Evolutionary conservation across 352 stramenopile genomes (phyloP).

Genomic region (Phytophthora sojae): DNA sequence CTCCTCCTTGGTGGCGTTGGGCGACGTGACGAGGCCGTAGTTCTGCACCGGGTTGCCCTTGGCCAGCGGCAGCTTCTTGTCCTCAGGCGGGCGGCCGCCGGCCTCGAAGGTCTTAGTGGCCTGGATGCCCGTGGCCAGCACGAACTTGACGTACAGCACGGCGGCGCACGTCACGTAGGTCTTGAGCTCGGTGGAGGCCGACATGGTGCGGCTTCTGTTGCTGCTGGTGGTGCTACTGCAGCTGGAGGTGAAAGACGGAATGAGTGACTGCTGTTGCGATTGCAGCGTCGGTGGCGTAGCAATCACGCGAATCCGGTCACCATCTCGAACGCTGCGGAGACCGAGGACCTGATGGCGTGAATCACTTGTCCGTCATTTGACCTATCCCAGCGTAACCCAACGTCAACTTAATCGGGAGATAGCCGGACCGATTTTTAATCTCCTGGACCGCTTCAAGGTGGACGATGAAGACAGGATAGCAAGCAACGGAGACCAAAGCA

Average conservation of each 20-base stretch:
- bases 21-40: slow-evolving; percentile 44
- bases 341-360: slow-evolving; percentile 36
- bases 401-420: slow-evolving; percentile 29
- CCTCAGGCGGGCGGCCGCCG: slow-evolving; percentile 57
- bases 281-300: not conserved
- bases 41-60: slow-evolving; percentile 49
- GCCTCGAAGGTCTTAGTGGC: slow-evolving; percentile 58
- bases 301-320: slow-evolving; percentile 13
- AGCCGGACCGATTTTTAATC: slow-evolving; percentile 6
- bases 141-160: slow-evolving; percentile 76
- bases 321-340: slow-evolving; percentile 17
- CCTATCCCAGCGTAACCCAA: not conserved
- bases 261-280: slow-evolving; percentile 5
- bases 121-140: slow-evolving; percentile 55
- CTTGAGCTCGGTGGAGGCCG: slow-evolving; percentile 49
- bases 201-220: slow-evolving; percentile 23
- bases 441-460: not conserved
- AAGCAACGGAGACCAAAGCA: not conserved
- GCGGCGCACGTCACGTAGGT: slow-evolving; percentile 58
- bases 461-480: not conserved
- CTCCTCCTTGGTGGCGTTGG: slow-evolving; percentile 31
- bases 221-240: not conserved
- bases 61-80: slow-evolving; percentile 50
- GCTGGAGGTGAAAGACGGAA: slow-evolving; percentile 14
- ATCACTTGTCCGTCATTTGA: slow-evolving; percentile 14